phyloP scores from a whole-genome alignment of 768 basidiomycete genomes.

The Tulasnella sp. region DNA sequence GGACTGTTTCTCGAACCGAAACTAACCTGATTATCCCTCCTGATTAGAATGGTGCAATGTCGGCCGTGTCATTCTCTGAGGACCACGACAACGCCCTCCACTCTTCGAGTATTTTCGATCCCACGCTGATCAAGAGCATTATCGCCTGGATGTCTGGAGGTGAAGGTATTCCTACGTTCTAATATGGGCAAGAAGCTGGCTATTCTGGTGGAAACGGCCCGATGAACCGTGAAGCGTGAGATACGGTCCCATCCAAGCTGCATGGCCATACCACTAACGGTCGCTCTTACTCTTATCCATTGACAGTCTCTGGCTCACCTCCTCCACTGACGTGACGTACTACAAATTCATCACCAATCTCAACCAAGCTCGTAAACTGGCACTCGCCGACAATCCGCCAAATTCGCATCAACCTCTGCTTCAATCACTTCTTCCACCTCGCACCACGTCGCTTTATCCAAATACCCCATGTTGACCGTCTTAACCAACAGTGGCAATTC shows the following conservation, averaged over 20 bases:
- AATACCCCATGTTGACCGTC: constrained; percentile 22
- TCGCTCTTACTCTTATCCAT: not conserved
- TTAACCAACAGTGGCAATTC: no score
- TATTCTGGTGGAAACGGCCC: constrained; percentile 37
- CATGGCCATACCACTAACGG: not conserved
- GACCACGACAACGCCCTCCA: constrained; percentile 31
- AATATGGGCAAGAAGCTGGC: constrained; percentile 37
- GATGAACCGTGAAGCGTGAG: constrained; percentile 35
- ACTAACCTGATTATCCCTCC: not conserved
- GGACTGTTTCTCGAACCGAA: not conserved
- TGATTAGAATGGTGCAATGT: constrained; percentile 19
- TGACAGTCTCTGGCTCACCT: constrained; percentile 25
- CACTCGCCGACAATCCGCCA: constrained; percentile 13
- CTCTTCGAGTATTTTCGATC: constrained; percentile 29
- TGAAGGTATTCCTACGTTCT: constrained; percentile 40
- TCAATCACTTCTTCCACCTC: constrained; percentile 7
- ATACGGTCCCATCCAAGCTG: no score
- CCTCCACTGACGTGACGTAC: constrained; percentile 9
- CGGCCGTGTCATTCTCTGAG: constrained; percentile 30
- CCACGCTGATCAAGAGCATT: constrained; percentile 36
- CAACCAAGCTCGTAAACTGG: constrained; percentile 23
- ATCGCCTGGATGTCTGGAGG: constrained; percentile 37
- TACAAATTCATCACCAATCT: constrained; percentile 28
- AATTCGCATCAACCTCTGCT: constrained; percentile 17
- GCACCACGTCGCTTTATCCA: constrained; percentile 14